Percentiles rank a stretch among this genome's conserved stretches.
phyloP scores from a whole-genome alignment of 2,329 filamentous ascomycete genomes.

The Madurella mycetomatis region DNA sequence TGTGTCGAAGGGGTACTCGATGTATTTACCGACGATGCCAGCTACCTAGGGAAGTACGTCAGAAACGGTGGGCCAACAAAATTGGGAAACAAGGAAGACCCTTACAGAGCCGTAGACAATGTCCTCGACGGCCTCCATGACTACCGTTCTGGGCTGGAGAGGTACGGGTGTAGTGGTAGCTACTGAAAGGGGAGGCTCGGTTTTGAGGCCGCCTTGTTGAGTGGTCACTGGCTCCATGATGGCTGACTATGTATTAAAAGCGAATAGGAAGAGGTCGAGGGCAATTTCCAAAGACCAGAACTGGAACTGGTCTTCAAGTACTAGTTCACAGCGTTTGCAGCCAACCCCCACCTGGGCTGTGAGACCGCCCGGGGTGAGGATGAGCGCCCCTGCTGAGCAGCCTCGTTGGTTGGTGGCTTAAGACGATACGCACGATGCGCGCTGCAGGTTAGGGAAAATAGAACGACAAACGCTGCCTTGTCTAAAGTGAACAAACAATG shows the following conservation, averaged over 20 bases:
- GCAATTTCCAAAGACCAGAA: background rate
- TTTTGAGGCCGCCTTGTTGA: slow-evolving; percentile 18
- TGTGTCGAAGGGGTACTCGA: slow-evolving; percentile 98
- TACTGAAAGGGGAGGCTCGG: slow-evolving; percentile 12
- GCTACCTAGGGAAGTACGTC: slow-evolving; percentile 52
- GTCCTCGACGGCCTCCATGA: slow-evolving; percentile 73
- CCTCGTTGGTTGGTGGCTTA: too few species aligned
- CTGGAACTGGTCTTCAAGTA: background rate
- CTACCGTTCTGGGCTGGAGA: slow-evolving; percentile 35
- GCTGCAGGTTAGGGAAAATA: background rate
- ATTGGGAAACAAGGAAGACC: slow-evolving; percentile 14
- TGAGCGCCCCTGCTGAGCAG: too few species aligned
- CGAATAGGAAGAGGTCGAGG: background rate
- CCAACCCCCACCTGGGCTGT: too few species aligned
- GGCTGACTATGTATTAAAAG: background rate
- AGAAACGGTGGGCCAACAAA: slow-evolving; percentile 7
- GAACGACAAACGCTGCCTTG: background rate
- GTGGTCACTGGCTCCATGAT: slow-evolving; percentile 24
- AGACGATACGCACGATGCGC: background rate
- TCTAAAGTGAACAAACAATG: background rate
- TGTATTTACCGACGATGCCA: slow-evolving; percentile 87
- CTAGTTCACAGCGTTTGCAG: background rate
- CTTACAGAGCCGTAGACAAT: slow-evolving; percentile 81
- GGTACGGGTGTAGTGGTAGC: slow-evolving; percentile 4
- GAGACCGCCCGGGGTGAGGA: too few species aligned